Evolutionary conservation across 2,329 filamentous ascomycete species (phyloP).

Genomic region (Fusarium burgessii): DNA sequence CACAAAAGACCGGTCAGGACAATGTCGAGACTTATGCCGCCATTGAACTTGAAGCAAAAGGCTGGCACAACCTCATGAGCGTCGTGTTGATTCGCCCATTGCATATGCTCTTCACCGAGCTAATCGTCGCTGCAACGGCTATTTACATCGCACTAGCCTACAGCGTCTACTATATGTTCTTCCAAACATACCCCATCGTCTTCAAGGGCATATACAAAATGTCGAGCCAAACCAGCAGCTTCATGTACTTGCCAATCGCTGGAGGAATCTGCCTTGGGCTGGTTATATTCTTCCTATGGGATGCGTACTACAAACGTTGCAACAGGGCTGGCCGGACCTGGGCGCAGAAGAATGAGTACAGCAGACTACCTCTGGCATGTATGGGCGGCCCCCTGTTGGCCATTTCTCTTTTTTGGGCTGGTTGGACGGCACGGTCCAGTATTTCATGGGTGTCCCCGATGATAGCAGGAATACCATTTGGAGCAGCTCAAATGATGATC

Average conservation of each 20-base stretch:
- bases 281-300: conserved; percentile 25
- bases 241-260: conserved; percentile 21
- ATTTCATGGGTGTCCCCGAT: conserved; percentile 17
- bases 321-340: conserved; percentile 13
- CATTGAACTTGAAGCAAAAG: not conserved
- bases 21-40: conserved; percentile 2
- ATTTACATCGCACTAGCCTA: conserved; percentile 31
- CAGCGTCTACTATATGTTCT: conserved; percentile 36
- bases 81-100: conserved; percentile 22
- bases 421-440: conserved; percentile 24
- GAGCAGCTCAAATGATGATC: conserved; percentile 10
- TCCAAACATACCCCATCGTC: conserved; percentile 37
- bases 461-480: conserved; percentile 12
- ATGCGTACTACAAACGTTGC: conserved; percentile 15
- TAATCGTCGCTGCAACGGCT: conserved; percentile 27
- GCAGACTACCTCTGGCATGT: conserved; percentile 33
- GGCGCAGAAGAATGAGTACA: conserved; percentile 29
- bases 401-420: conserved; percentile 36
- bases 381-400: conserved; percentile 25
- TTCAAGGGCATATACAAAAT: conserved; percentile 28
- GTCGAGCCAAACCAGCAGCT: conserved; percentile 7
- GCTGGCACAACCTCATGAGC: conserved; percentile 9
- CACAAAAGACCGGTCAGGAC: fast-evolving
- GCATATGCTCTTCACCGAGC: conserved; percentile 26
- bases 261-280: conserved; percentile 6